Percentiles rank a stretch among this genome's conserved stretches.
phyloP scores from a whole-genome alignment of 192 early-diverging fungal genomes.

The Coemansia reversa region DNA sequence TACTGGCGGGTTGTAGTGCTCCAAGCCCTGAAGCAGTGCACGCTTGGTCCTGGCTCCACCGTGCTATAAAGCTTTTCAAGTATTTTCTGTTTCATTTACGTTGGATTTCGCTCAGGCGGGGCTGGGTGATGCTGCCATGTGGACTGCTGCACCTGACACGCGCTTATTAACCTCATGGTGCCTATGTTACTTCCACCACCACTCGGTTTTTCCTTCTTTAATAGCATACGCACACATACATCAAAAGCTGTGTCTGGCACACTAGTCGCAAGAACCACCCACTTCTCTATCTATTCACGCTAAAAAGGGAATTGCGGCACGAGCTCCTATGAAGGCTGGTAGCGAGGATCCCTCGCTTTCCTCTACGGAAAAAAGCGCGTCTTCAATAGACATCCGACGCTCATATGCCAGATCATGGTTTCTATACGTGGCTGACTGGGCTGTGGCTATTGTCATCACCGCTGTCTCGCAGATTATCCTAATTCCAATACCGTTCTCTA shows the following conservation, averaged over 20 bases:
- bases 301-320: background rate
- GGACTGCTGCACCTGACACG: background rate
- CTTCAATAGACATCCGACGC: background rate
- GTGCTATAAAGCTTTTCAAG: background rate
- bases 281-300: background rate
- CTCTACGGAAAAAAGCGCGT: background rate
- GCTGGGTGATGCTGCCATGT: background rate
- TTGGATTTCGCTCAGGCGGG: background rate
- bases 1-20: no score
- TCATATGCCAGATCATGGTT: constrained; percentile 10
- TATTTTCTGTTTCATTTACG: background rate
- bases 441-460: constrained; percentile 9
- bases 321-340: background rate
- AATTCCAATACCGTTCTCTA: constrained; percentile 18
- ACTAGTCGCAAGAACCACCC: background rate
- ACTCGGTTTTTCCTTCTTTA: background rate
- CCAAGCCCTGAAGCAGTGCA: no score
- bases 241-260: background rate
- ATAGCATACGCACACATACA: background rate
- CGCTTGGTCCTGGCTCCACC: background rate
- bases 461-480: constrained; percentile 31
- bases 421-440: constrained; percentile 42
- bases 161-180: background rate
- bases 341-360: constrained; percentile 8
- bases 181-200: background rate